Percentiles rank a stretch among this genome's conserved stretches.
These are phyloP conservation scores for Triticum timopheevii DNA, from an alignment of 176 grass and related monocot species.

Conservation along the genomic window DNA sequence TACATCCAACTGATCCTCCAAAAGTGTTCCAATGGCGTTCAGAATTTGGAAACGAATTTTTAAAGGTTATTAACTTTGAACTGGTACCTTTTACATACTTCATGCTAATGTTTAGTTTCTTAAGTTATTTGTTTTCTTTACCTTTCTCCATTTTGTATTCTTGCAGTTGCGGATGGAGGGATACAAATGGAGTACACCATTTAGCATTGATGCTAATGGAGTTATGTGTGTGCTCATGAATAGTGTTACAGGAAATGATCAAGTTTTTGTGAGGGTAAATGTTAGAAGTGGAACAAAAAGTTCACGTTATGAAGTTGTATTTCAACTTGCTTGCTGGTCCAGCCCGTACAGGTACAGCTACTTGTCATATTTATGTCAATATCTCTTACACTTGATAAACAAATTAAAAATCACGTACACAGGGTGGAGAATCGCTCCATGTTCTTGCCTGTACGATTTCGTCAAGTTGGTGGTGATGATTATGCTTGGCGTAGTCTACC, in stretches of 20 bases:
- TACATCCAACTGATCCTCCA: constrained; percentile 73
- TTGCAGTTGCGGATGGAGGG: constrained; percentile 75
- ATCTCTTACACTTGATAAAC: background rate
- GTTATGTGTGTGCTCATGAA: constrained; percentile 82
- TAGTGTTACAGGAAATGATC: constrained; percentile 57
- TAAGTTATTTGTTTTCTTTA: background rate
- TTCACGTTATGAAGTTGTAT: constrained; percentile 86
- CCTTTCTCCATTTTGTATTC: constrained; percentile 12
- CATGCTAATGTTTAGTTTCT: background rate
- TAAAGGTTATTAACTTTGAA: constrained; percentile 65
- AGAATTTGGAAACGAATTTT: constrained; percentile 70
- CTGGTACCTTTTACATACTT: constrained; percentile 16
- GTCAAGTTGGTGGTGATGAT: constrained; percentile 76
- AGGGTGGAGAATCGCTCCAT: constrained; percentile 98
- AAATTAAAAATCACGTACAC: constrained; percentile 30
- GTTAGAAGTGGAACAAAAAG: constrained; percentile 84
- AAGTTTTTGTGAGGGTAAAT: constrained; percentile 76
- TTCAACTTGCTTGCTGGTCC: constrained; percentile 71
- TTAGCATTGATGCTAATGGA: constrained; percentile 89
- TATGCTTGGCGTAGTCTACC: constrained; percentile 75
- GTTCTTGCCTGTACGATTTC: constrained; percentile 84
- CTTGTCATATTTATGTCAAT: constrained; percentile 11
- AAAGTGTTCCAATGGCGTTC: constrained; percentile 86
- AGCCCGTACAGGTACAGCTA: constrained; percentile 83
- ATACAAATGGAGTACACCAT: constrained; percentile 90